A percentile compares a stretch with the other conserved stretches of the same genome.
phyloP scores from a whole-genome alignment of 768 basidiomycete species.

The Leccinum boreale region DNA sequence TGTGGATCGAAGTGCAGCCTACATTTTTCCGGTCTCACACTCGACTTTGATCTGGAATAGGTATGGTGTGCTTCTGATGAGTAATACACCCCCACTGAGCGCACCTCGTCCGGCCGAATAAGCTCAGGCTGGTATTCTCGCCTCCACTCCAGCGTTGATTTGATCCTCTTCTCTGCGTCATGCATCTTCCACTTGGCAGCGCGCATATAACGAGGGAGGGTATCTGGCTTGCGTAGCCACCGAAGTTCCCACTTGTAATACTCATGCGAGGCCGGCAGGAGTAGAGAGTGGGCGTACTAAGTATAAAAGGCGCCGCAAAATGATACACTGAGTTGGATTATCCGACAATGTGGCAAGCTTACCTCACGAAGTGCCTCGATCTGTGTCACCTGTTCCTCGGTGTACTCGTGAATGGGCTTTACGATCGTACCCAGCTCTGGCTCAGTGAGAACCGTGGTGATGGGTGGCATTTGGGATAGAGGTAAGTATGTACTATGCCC shows the following conservation, averaged over 20 bases:
- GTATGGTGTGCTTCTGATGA: background rate
- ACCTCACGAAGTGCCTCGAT: slow-evolving; percentile 65
- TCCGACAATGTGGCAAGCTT: slow-evolving; percentile 8
- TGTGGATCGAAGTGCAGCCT: slow-evolving; percentile 21
- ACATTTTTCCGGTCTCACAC: slow-evolving; percentile 89
- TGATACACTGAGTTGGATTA: background rate
- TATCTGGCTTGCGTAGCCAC: slow-evolving; percentile 71
- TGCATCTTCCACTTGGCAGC: slow-evolving; percentile 80
- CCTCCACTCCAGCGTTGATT: slow-evolving; percentile 80
- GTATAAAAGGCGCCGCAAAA: background rate
- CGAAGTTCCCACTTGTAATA: slow-evolving; percentile 76
- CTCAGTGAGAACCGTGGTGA: slow-evolving; percentile 45
- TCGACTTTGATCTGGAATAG: slow-evolving; percentile 60
- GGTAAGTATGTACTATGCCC: background rate
- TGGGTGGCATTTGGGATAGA: slow-evolving; percentile 36
- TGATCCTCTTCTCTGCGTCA: slow-evolving; percentile 76
- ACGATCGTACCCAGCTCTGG: slow-evolving; percentile 55
- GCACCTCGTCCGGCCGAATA: slow-evolving; percentile 69
- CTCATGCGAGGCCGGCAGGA: slow-evolving; percentile 62
- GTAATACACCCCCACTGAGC: slow-evolving; percentile 20
- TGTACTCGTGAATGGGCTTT: slow-evolving; percentile 56
- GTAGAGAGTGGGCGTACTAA: slow-evolving; percentile 54
- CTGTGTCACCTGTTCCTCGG: slow-evolving; percentile 57
- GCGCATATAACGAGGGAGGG: slow-evolving; percentile 69
- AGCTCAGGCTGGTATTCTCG: slow-evolving; percentile 83